Base-by-base conservation (phyloP, 495 filamentous ascomycete genomes). In the Astrocystis sublimbata region DNA sequence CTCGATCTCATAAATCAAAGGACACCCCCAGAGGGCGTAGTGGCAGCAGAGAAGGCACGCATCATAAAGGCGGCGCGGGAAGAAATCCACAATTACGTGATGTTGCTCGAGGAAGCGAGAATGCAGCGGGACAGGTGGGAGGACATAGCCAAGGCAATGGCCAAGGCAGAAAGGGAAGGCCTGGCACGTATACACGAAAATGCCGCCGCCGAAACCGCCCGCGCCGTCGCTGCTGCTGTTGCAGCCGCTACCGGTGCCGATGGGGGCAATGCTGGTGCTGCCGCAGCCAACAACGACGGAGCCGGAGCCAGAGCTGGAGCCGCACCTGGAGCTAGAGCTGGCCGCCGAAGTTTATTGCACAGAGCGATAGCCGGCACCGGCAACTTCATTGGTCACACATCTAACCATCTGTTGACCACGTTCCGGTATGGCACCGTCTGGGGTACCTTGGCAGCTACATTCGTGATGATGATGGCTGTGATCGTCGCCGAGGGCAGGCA, bases 401-500 rank as follows among this genome's bases (percentile, higher is more conserved):
- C 36, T 17, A 10, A 12, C 23, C n/a, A 4, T 4, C 7, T 33
- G 9, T n/a, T 46, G 13, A 23, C 8, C 4, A 28, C 19, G 12
- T 3, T 61, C 0, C 35, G 2, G 36, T n/a, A 53, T 10, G 28
- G 17, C 33, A 35, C n/a, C 1, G 35, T 41, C 15, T 38, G 57
- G 24, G 9, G 24, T 13, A 33, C n/a, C 26, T 24, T 50, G 40
- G 6, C 40, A 15, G 3, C 60, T 13, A 1, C 53, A 6, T 17
- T 58, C 23, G 8, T 33, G 17, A 31, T 58, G 51, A 54, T 65
- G 47, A 0, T 60, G 0, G 8, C n/a, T 3, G 54, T 46, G 6
- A 17, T 19, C 13, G 24, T 71, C 23, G 59, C 66, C 12, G 30
- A 54, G 28, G 61, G 54, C 10, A 57, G 63, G n/a, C 63, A 61